Evolutionary conservation across 1,284 basidiomycete genomes (phyloP).

Genomic region (Heliocybe sulcata): DNA sequence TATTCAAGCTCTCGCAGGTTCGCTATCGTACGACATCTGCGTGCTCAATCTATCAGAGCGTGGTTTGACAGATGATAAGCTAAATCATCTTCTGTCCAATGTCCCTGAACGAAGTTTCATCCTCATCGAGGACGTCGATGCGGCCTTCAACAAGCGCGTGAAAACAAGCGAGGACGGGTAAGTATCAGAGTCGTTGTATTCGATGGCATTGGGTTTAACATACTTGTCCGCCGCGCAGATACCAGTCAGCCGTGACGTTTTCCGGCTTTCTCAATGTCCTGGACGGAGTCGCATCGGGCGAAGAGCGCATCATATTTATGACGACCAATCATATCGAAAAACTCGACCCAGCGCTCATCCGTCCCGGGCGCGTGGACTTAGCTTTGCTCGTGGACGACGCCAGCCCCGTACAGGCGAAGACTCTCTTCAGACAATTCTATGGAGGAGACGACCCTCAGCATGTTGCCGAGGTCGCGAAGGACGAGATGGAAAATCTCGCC

Average conservation of each 20-base stretch:
- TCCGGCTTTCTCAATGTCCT: slow-evolving; percentile 96
- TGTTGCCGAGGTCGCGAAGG: slow-evolving; percentile 18
- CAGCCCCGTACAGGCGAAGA: slow-evolving; percentile 71
- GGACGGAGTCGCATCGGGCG: slow-evolving; percentile 95
- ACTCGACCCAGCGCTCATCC: slow-evolving; percentile 88
- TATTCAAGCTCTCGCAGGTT: slow-evolving; percentile 94
- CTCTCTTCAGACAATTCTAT: slow-evolving; percentile 87
- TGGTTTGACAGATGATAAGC: slow-evolving; percentile 94
- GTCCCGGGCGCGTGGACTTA: slow-evolving; percentile 92
- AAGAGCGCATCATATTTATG: slow-evolving; percentile 98
- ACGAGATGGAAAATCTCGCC: slow-evolving; percentile 42
- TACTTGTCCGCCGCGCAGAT: slow-evolving; percentile 37
- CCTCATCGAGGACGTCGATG: slow-evolving; percentile 95
- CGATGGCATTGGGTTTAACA: background rate
- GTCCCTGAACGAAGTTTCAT: slow-evolving; percentile 91
- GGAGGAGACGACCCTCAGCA: slow-evolving; percentile 15
- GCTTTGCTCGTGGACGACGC: slow-evolving; percentile 86
- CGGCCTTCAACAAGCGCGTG: slow-evolving; percentile 92
- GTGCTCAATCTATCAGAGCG: slow-evolving; percentile 94
- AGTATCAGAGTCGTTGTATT: slow-evolving; percentile 14
- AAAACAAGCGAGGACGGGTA: slow-evolving; percentile 88
- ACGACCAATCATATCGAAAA: slow-evolving; percentile 92
- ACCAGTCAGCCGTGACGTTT: slow-evolving; percentile 93
- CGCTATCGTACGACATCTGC: slow-evolving; percentile 93
- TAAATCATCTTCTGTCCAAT: slow-evolving; percentile 90